Base-by-base conservation (phyloP, 768 basidiomycete genomes). In the Boletus pseudo-olivaceus region DNA sequence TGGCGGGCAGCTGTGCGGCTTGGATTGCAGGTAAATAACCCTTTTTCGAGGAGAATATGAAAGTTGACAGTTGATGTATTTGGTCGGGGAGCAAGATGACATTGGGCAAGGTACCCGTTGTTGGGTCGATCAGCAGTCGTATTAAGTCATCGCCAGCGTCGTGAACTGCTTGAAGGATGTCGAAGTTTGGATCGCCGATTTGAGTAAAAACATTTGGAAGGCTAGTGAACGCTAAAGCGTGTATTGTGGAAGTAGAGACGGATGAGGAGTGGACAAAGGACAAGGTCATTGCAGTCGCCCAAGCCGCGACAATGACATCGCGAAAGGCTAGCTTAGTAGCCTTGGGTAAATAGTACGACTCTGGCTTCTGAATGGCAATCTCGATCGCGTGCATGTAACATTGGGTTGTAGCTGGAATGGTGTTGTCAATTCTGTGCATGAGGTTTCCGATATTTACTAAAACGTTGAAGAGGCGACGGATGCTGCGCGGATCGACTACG, bases 381-480 rank as follows among this genome's bases (percentile, higher is more conserved):
- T 81, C 79, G 44, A 81, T 63, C 12, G 74, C 76, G 40, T 72
- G 67, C 46, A 76, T 65, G 55, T 78, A 75, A 47, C 78, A 72
- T 29, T 61, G 57, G 5, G 73, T 62, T 37, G 72, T 73, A 29
- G 62, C 54, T 19, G 66, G 63, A 47, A 66, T 63, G 42, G 57
- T 62, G 38, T 55, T 59, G 57, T 69, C 62, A 55, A 57, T 61
- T 50, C 54, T 67, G 32, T 68, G 70, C 60, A 66, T 63, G 52
- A 72, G 65, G 27, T 73, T 77, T 20, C 73, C 75, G 40, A 69
- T 69, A 19, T 73, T 76, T 53, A 76, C 74, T 41, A 78, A 65
- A 38, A 79, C 70, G 60, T 76, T 76, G 60, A 79, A 78, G 7
- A 80, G 62, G 7, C 77, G 74, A 50, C 75, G 76, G 4, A 72